phyloP scores from a whole-genome alignment of 441 rosid genomes.

The Sinapis alba region DNA sequence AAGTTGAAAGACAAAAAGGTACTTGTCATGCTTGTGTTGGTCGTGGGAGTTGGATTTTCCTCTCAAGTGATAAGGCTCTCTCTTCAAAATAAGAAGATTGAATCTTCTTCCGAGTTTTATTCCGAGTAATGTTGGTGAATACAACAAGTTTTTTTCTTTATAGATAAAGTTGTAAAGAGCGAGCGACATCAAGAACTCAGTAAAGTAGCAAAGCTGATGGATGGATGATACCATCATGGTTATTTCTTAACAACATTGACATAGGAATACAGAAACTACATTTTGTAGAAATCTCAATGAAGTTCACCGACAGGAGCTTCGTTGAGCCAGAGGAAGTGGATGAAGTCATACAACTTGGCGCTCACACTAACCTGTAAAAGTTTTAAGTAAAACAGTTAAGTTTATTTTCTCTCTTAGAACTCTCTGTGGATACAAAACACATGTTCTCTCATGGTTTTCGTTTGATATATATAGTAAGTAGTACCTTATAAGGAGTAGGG shows the following conservation, averaged over 20 bases:
- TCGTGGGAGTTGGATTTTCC: too few relatives aligned
- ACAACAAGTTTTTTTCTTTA: not conserved
- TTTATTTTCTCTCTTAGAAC: not conserved
- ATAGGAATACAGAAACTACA: not conserved
- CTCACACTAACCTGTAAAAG: constrained; percentile 88
- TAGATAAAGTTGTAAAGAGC: not conserved
- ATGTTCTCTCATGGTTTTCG: not conserved
- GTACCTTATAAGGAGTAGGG: constrained; percentile 95
- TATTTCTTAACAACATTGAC: not conserved
- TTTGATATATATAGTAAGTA: not conserved
- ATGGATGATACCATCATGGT: not conserved
- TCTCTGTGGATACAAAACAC: not conserved
- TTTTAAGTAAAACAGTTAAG: not conserved
- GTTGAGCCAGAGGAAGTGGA: constrained; percentile 97
- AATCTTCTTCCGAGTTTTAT: not conserved
- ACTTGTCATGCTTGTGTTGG: too few relatives aligned
- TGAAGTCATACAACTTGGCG: constrained; percentile 87
- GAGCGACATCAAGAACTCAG: not conserved
- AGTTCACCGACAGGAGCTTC: constrained; percentile 99
- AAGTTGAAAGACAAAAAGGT: too few relatives aligned
- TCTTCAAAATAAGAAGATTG: not conserved
- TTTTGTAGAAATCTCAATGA: constrained; percentile 46
- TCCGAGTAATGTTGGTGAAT: not conserved
- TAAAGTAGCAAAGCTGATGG: not conserved
- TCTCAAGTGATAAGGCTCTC: not conserved